A percentile compares a stretch with the other conserved stretches of the same genome.
Conservation (phyloP, 352 stramenopile species). For the Blastocystis sp. region DNA sequence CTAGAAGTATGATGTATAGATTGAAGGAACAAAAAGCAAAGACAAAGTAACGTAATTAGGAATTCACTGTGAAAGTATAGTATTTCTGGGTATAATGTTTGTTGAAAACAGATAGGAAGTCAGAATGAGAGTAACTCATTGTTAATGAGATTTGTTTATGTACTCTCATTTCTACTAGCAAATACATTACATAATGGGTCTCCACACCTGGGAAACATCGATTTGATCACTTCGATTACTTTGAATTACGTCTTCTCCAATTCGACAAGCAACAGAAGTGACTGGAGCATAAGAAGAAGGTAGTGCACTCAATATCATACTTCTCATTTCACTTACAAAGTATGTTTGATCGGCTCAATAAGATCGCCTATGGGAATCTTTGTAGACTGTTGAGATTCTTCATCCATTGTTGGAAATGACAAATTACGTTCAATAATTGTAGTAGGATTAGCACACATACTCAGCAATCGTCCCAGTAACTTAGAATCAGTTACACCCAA, state of each 20-base stretch:
- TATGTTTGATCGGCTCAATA: constrained; percentile 20
- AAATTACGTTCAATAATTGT: constrained; percentile 40
- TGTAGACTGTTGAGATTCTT: not conserved
- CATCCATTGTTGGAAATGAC: not conserved
- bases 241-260: not conserved
- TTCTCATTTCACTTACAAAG: not conserved
- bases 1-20: not conserved
- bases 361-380: constrained; percentile 8
- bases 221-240: not conserved
- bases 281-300: constrained; percentile 13
- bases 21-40: constrained; percentile 20
- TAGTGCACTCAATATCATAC: not conserved
- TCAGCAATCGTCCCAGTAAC: constrained; percentile 1
- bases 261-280: not conserved
- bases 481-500: constrained; percentile 24
- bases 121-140: not conserved
- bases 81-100: constrained; percentile 9
- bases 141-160: not conserved
- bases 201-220: constrained; percentile 26
- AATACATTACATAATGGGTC: not conserved
- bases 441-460: not conserved
- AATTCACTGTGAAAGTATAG: not conserved
- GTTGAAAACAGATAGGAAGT: not conserved
- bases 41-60: not conserved
- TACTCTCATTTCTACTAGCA: not conserved